A percentile compares a stretch with the other conserved stretches of the same genome.
These are phyloP conservation scores for Stemphylium vesicarium DNA, from an alignment of 2,329 filamentous ascomycete species.

Conservation along the genomic window DNA sequence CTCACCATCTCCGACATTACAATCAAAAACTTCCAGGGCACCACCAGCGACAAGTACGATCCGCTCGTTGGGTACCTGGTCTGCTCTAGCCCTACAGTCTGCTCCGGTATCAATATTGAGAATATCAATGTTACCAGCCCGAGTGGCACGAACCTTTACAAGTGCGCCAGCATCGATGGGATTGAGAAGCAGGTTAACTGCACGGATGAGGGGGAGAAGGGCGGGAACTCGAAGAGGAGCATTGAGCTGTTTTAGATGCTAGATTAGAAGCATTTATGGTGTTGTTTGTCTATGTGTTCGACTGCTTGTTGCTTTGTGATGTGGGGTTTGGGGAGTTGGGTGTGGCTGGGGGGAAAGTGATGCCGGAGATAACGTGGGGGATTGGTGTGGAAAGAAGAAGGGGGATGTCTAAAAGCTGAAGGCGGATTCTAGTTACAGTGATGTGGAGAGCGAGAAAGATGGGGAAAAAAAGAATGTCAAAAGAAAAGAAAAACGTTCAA, in stretches of 20 bases:
- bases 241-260: not conserved
- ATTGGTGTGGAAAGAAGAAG: too few species aligned
- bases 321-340: too few species aligned
- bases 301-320: too few species aligned
- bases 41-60: slow-evolving; percentile 55
- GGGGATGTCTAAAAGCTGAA: too few species aligned
- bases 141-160: slow-evolving; percentile 51
- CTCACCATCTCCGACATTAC: slow-evolving; percentile 62
- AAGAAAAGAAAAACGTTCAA: too few species aligned
- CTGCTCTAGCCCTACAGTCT: slow-evolving; percentile 55
- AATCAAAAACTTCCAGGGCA: slow-evolving; percentile 64
- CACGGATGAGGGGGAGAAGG: slow-evolving; percentile 25
- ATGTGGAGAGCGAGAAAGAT: too few species aligned
- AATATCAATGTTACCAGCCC: slow-evolving; percentile 57
- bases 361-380: too few species aligned
- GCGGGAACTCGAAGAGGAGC: slow-evolving; percentile 25
- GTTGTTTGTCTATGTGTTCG: not conserved
- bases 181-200: slow-evolving; percentile 43
- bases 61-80: slow-evolving; percentile 53
- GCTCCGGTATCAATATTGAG: slow-evolving; percentile 56
- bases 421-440: too few species aligned
- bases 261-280: too few species aligned
- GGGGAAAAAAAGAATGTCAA: too few species aligned
- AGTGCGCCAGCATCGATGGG: slow-evolving; percentile 52
- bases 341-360: too few species aligned